Evolutionary conservation across 2,329 filamentous ascomycete genomes (phyloP), one percentile per base, ranked within the genome.

Genomic region (Talaromyces rugulosus): DNA sequence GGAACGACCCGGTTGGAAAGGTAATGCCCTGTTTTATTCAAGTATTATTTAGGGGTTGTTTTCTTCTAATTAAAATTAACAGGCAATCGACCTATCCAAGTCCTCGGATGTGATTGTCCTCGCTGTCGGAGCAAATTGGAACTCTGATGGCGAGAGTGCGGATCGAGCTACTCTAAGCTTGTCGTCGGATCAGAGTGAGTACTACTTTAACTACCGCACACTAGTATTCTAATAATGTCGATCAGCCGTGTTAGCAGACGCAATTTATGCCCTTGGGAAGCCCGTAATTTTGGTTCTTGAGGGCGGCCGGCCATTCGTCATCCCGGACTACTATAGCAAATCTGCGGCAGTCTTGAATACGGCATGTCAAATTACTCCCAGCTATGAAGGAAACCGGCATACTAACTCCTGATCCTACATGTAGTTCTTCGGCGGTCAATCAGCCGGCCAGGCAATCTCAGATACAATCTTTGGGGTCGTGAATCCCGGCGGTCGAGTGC

Each of bases 121-220:
- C 11, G 71, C 77, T 0, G 68, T 78, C 0, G 78, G 78, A 2
- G 76, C 75, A 3, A 74, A 73, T n/a, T 81, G 78, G 78, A 78
- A 79, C 63, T 78, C 75, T 59, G 78, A 81, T 59, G 78, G 77
- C 44, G 78, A 81, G 66, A 71, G 68, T 55, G 78, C 75, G 14
- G 78, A 80, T 52, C 69, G 78, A 14, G 75, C 72, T 3, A 77
- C 73, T 0, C 66, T 81, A 0, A 69, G 69, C 3, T 70, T 81
- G 1, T 67, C 74, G 2, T 66, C 71, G 2, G 74, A 72, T 52
- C 78, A 81, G 63, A 77, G 64, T 66, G 42, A 5, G 58, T 28
- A n/a, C 5, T n/a, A 1, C n/a, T 16, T 40, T n/a, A 1, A n/a
- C 7, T 5, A 40, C 5, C n/a, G 7, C 14, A 7, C 6, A 40